Evolutionary conservation across 345 rosid species (phyloP).

Genomic region (Eucalyptus grandis): DNA sequence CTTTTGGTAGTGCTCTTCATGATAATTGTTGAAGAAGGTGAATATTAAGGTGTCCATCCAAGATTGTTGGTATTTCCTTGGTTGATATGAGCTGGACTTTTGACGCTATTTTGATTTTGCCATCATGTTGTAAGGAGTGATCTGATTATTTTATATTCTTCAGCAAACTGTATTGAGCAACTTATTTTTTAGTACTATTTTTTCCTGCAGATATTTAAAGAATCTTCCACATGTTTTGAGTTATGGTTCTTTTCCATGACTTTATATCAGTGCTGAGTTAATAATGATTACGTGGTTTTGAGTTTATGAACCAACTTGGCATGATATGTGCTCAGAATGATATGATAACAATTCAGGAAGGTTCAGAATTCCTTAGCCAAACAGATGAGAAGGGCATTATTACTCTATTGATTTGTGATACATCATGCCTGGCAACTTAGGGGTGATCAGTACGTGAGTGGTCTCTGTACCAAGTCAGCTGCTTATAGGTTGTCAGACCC

Average conservation of each 20-base stretch:
- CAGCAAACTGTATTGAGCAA: neutral
- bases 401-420: neutral
- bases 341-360: neutral
- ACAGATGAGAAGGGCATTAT: neutral
- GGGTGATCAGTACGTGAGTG: neutral
- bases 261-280: neutral
- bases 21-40: neutral
- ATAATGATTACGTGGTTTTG: neutral
- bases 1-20: neutral
- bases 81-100: neutral
- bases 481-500: neutral
- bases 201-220: neutral
- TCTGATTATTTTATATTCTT: neutral
- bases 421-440: neutral
- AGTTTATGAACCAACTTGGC: neutral
- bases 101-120: neutral
- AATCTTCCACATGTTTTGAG: neutral
- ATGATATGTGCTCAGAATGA: neutral
- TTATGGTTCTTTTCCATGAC: neutral
- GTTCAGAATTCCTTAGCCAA: neutral
- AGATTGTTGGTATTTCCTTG: neutral
- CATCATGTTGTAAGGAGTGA: neutral
- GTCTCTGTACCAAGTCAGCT: neutral
- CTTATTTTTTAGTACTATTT: neutral
- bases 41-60: neutral